Conservation (phyloP, 768 basidiomycete genomes). For the Rhodotorula kratochvilovae region DNA sequence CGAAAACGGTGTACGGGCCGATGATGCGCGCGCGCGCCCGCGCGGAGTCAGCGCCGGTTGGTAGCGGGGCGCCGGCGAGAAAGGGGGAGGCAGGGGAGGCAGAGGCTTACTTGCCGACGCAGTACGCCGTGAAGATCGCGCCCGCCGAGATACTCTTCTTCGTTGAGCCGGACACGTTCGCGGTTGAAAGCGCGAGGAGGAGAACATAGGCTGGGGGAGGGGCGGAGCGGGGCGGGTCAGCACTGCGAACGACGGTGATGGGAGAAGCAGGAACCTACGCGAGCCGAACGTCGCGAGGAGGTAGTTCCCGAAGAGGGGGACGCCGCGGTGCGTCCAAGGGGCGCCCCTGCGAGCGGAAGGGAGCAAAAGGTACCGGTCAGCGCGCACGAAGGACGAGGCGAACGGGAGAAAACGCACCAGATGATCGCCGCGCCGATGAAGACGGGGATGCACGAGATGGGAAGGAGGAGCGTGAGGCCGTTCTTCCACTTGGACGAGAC, state of each 20-base stretch:
- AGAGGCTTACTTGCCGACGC: constrained; percentile 39
- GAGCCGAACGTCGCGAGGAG: constrained; percentile 47
- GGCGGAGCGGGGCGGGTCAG: not conserved
- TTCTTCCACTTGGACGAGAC: constrained; percentile 44
- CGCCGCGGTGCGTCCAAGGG: constrained; percentile 45
- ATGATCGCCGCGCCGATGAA: constrained; percentile 45
- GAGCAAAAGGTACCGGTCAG: too few relatives aligned
- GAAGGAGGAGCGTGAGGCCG: constrained; percentile 45
- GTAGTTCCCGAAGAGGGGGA: constrained; percentile 38
- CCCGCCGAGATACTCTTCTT: constrained; percentile 47
- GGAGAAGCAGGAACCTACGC: constrained; percentile 25
- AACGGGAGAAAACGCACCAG: constrained; percentile 40
- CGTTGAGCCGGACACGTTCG: constrained; percentile 48
- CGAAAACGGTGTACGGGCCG: constrained; percentile 25
- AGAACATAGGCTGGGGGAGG: constrained; percentile 45
- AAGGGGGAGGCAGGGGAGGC: not conserved
- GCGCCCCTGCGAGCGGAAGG: too few relatives aligned
- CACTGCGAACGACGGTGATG: too few relatives aligned
- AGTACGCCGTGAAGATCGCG: constrained; percentile 48
- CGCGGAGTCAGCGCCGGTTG: too few relatives aligned
- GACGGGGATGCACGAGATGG: constrained; percentile 46
- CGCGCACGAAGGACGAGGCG: too few relatives aligned
- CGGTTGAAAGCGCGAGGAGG: constrained; percentile 42
- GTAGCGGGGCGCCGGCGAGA: not conserved
- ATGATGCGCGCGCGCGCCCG: too few relatives aligned